Percentiles rank a stretch among this genome's conserved stretches.
Evolutionary conservation across 2,329 filamentous ascomycete genomes (phyloP).

Genomic region (Chalaropsis ovoidea): DNA sequence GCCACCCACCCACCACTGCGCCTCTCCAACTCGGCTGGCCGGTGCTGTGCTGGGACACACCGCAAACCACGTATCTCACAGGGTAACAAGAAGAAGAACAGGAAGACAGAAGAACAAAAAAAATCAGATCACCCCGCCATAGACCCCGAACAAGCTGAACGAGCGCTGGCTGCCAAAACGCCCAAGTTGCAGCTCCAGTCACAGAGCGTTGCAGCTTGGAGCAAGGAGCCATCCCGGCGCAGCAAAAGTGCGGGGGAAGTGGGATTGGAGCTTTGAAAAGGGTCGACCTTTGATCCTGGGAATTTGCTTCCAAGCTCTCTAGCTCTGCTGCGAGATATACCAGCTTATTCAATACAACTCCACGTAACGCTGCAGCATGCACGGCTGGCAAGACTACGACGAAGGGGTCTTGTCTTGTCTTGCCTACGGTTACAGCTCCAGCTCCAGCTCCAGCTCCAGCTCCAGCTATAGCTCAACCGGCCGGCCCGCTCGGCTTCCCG

Average conservation of each 20-base stretch:
- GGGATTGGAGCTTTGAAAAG: slow-evolving; percentile 3
- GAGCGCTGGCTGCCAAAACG: slow-evolving; percentile 11
- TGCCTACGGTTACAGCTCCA: background rate
- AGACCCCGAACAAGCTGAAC: slow-evolving; percentile 1
- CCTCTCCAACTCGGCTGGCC: no score
- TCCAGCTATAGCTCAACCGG: background rate
- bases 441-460: background rate
- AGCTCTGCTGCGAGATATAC: background rate
- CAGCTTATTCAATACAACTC: no score
- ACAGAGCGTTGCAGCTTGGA: background rate
- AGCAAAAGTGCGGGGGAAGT: slow-evolving; percentile 13
- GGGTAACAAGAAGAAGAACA: no score
- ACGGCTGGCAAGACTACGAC: background rate
- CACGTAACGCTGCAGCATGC: background rate
- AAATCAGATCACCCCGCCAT: slow-evolving; percentile 13
- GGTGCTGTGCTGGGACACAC: no score
- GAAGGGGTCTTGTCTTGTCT: no score
- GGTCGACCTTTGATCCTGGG: background rate
- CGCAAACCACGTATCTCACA: no score
- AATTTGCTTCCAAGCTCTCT: background rate
- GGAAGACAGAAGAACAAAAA: background rate
- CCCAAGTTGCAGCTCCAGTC: background rate
- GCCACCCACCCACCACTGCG: no score
- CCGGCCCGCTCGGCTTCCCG: background rate
- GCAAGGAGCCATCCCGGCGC: slow-evolving; percentile 4